Evolutionary conservation across 2,329 filamentous ascomycete genomes (phyloP), one percentile per base, ranked within the genome.

Genomic region (Cytospora mali): DNA sequence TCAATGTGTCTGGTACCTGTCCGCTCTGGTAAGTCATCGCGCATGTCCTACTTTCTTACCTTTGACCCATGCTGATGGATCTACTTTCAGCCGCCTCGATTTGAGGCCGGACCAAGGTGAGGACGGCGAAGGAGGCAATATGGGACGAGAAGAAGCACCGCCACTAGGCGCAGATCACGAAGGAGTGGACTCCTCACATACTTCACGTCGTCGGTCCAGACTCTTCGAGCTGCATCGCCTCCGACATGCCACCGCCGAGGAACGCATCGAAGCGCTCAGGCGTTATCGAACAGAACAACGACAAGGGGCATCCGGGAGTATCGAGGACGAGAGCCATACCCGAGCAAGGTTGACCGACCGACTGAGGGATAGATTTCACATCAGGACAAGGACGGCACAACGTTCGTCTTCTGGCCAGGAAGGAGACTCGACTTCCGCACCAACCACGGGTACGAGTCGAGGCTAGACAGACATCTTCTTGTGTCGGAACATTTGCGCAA

Each of bases 1-100:
- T 90, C 64, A 88, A 90, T 62, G 83, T 90, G 13, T 88, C 87
- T 13, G 87, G 88, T 64, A 90, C 87, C 31, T 90, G 87, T 72
- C 87, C 87, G 21, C 72, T 90, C 63, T 90, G 87, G 87, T 89
- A 78, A 79, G 84, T 77, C 55, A 35, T 48, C 33, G 14, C 29
- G 35, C 25, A 27, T 18, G 13, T 11, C 33, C n/a, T 28, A n/a
- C 14, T 46, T 29, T 48, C 21, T 5, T 49, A 18, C 23, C 18
- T 13, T 6, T 39, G 31, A 31, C 23, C 4, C 6, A n/a, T 35
- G 50, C 66, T 70, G 55, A 67, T 64, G 6, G 29, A 51, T 5
- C n/a, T 16, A 18, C 11, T 10, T 27, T 21, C 55, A 86, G 84
- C 66, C 84, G 84, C 57, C 79, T 85, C 60, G 83, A 86, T 68